phyloP scores from a whole-genome alignment of 495 filamentous ascomycete species.

The Mytilinidion resinicola region DNA sequence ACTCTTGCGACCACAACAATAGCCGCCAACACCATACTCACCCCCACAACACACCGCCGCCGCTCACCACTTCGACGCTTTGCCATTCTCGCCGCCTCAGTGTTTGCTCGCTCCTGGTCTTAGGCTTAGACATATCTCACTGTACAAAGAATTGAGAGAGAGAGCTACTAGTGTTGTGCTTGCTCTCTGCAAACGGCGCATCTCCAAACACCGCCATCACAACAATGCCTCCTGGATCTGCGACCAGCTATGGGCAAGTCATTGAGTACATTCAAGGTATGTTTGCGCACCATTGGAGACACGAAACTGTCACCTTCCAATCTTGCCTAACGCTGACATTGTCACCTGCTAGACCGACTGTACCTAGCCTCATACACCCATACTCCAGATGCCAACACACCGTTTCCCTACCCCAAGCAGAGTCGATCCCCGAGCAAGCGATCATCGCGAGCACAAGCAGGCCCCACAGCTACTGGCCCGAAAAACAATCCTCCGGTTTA shows the following conservation, averaged over 20 bases:
- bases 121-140: background rate
- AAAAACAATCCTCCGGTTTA: slow-evolving; percentile 69
- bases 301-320: background rate
- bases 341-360: slow-evolving; percentile 62
- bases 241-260: slow-evolving; percentile 58
- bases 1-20: slow-evolving; percentile 4
- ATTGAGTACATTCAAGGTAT: slow-evolving; percentile 75
- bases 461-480: slow-evolving; percentile 41
- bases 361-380: slow-evolving; percentile 91
- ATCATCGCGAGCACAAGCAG: slow-evolving; percentile 57
- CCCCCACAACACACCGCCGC: background rate
- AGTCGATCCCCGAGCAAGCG: slow-evolving; percentile 68
- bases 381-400: slow-evolving; percentile 67
- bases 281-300: background rate
- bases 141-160: background rate
- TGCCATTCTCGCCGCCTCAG: background rate
- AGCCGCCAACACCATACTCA: background rate
- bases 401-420: slow-evolving; percentile 74
- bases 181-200: background rate
- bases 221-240: slow-evolving; percentile 31
- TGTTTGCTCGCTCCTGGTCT: background rate
- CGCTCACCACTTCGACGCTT: background rate
- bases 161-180: background rate
- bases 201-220: background rate
- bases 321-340: background rate